These are phyloP conservation scores for Staphylotrichum longicolle DNA, from an alignment of 495 filamentous ascomycete genomes.

Conservation along the genomic window DNA sequence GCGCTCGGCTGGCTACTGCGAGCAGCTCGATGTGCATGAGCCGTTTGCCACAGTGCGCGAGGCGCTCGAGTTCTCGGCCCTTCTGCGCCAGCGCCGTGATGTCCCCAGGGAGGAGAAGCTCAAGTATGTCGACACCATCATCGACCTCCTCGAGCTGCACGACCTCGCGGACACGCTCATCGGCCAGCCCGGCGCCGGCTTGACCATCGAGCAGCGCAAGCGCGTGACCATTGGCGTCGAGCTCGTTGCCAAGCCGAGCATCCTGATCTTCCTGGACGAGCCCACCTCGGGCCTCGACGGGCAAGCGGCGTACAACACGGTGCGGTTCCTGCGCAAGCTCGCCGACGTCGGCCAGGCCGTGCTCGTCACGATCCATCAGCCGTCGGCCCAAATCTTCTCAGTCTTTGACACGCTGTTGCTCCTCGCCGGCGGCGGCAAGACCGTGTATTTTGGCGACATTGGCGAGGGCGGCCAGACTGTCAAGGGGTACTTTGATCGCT, in stretches of 20 bases:
- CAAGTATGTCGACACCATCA: conserved; percentile 81
- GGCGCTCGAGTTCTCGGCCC: conserved; percentile 72
- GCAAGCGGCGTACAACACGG: conserved; percentile 76
- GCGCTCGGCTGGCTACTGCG: conserved; percentile 78
- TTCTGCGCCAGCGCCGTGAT: conserved; percentile 71
- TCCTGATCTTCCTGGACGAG: conserved; percentile 75
- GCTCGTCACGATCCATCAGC: conserved; percentile 74
- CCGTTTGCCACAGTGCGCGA: conserved; percentile 77
- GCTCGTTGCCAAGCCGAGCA: conserved; percentile 78
- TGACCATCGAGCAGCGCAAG: conserved; percentile 53
- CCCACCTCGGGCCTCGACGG: conserved; percentile 85
- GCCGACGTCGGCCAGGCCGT: conserved; percentile 71
- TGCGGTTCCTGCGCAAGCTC: conserved; percentile 81
- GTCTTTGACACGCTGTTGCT: conserved; percentile 71
- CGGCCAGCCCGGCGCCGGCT: conserved; percentile 68
- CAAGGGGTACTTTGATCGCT: conserved; percentile 52
- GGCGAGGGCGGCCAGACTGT: conserved; percentile 41
- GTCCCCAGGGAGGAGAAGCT: conserved; percentile 67
- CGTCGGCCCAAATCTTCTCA: conserved; percentile 67
- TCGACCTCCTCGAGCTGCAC: conserved; percentile 81
- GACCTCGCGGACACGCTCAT: conserved; percentile 79
- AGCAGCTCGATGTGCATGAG: conserved; percentile 83
- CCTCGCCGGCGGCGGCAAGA: conserved; percentile 63
- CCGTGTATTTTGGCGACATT: conserved; percentile 65
- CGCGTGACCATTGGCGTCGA: conserved; percentile 90